Evolutionary conservation across 2,329 filamentous ascomycete genomes (phyloP), one percentile per base, ranked within the genome.

Genomic region (Penicillium aurantiogriseum): DNA sequence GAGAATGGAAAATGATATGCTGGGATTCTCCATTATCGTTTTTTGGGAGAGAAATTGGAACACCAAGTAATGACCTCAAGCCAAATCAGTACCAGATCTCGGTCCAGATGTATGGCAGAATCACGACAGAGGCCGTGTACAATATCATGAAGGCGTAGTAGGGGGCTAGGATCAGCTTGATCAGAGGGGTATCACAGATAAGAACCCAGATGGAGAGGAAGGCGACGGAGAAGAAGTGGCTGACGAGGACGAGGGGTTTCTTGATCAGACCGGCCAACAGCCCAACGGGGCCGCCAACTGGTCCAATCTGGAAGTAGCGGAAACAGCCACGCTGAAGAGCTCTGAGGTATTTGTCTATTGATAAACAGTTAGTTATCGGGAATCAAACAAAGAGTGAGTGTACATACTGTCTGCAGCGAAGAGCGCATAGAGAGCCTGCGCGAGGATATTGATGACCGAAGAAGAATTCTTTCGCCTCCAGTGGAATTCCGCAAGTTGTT

Each of bases 391-490:
- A 19, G 40, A 39, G 11, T 17, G 8, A 5, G 27, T 2, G 15
- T 27, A 60, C 73, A 51, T 72, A 81, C 81, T 82, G 72, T 95
- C 82, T 51, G 93, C 94, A 17, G 93, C 91, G 72, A 97, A 99
- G 13, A 99, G 85, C 33, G 84, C 81, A 79, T 99, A 99, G 1
- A 99, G 83, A 0, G 94, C 92, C 80, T 94, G 90, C 1, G 94
- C 93, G n/a, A 99, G 86, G 66, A 97, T 96, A 76, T 99, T 99
- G 81, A 99, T 94, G 66, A 96, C 92, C 52, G 86, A 86, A 0
- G 90, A 91, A 49, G 92, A 81, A 62, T 81, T 79, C 79, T 97
- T 97, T 69, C 94, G 86, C 65, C 81, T 81, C 90, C 91, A 96
- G 81, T 97, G 92, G 78, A 97, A 94, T 17, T 80, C 74, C 13